Percentiles rank a stretch among this genome's conserved stretches.
phyloP scores from a whole-genome alignment of 768 basidiomycete genomes.

The Coprinopsis strossmayeri region DNA sequence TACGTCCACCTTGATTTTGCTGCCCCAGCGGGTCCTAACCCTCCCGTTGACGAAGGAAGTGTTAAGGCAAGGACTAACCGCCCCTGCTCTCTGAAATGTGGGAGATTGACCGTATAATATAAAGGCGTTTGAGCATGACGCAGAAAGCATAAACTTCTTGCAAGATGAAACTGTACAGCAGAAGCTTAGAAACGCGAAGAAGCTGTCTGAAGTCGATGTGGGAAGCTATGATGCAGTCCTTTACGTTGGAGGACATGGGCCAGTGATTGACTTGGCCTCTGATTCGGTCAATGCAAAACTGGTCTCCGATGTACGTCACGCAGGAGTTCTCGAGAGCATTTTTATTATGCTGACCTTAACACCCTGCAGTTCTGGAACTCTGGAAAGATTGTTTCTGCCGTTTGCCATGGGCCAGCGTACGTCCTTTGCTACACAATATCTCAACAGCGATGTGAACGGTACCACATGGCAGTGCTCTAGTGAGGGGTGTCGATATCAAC shows the following conservation, averaged over 20 bases:
- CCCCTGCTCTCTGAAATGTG: too few relatives aligned
- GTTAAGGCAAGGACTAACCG: slow-evolving; percentile 34
- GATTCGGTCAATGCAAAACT: slow-evolving; percentile 54
- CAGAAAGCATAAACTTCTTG: slow-evolving; percentile 51
- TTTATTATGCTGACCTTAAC: not conserved
- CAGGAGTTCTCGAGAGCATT: not conserved
- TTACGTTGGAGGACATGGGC: slow-evolving; percentile 77
- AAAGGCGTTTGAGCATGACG: slow-evolving; percentile 50
- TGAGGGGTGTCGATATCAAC: slow-evolving; percentile 42
- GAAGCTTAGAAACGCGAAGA: slow-evolving; percentile 52
- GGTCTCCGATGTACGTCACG: slow-evolving; percentile 39
- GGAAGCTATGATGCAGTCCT: slow-evolving; percentile 69
- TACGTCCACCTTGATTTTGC: slow-evolving; percentile 54
- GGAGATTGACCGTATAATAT: too few relatives aligned
- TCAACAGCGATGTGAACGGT: not conserved
- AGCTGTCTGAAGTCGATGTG: slow-evolving; percentile 49
- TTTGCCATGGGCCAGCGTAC: slow-evolving; percentile 78
- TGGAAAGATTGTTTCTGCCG: slow-evolving; percentile 62
- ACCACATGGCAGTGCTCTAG: slow-evolving; percentile 40
- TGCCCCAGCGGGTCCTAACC: slow-evolving; percentile 57
- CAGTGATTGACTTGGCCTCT: slow-evolving; percentile 61
- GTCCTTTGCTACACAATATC: slow-evolving; percentile 18
- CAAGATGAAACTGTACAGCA: slow-evolving; percentile 43
- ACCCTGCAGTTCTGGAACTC: slow-evolving; percentile 53
- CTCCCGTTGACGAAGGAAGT: slow-evolving; percentile 58